Evolutionary conservation across 352 stramenopile species (phyloP), one percentile per base, ranked within the genome.

Genomic region (Phytophthora syringae): DNA sequence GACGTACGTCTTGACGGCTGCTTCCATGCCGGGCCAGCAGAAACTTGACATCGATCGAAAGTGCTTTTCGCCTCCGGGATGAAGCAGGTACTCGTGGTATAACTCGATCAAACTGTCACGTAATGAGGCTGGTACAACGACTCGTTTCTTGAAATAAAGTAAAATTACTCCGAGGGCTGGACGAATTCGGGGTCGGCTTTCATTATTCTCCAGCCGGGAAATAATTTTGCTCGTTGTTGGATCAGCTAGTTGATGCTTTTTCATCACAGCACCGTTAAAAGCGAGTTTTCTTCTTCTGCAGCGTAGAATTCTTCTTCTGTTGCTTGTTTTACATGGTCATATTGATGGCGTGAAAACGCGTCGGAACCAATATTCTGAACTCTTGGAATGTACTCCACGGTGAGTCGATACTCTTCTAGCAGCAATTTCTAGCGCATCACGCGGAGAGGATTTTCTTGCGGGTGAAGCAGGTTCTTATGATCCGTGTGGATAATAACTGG

Each of bases 21-120:
- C 18, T 25, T 67, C 44, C 51, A 57, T 61, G 1, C 18, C 43
- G 4, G 50, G 32, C 59, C 43, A 67, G 28, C 49, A 58, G 24
- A 66, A 66, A 5, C 44, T 32, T 11, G 18, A 42, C 18, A 9
- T 16, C n/a, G n/a, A n/a, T n/a, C n/a, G 27, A 13, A 43, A 42
- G 13, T 69, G 47, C 5, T 54, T 50, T 28, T 63, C 37, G 3
- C 5, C 15, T 32, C 52, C 60, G 6, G 52, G 45, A 47, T 69
- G 60, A 15, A 50, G 16, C 4, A 69, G 27, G 21, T 63, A 50
- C 1, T 42, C 44, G n/a, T 69, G 60, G 21, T 69, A 63, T 5
- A 37, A 15, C 15, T 52, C 52, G 0, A 43, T 22, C 0, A 67
- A 1, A 32, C 18, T 27, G 0, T 37, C 11, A 2, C 49, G 42